phyloP scores from a whole-genome alignment of 1,284 basidiomycete genomes.

The Cryptococcus sp. region DNA sequence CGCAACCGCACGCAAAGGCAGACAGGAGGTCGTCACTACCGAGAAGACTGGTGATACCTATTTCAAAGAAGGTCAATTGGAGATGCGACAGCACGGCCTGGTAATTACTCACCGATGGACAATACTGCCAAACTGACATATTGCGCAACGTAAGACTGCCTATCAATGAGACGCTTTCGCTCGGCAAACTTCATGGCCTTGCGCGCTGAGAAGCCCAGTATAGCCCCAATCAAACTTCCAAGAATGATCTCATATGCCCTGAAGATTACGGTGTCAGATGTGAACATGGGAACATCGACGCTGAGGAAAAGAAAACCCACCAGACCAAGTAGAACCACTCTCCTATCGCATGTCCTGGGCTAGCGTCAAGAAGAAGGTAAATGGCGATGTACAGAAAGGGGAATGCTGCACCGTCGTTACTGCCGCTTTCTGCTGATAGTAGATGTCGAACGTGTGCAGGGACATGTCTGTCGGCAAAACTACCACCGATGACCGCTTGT shows the following conservation, averaged over 20 bases:
- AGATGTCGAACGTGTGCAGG: conserved; percentile 92
- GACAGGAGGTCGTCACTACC: conserved; percentile 94
- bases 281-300: conserved; percentile 2
- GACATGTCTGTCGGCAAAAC: conserved; percentile 98
- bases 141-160: conserved; percentile 89
- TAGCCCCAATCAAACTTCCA: conserved; percentile 74
- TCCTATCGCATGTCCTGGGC: conserved; percentile 67
- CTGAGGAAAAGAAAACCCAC: conserved; percentile 59
- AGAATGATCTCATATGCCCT: conserved; percentile 74
- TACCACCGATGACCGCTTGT: conserved; percentile 80
- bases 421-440: conserved; percentile 87
- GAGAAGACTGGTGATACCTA: conserved; percentile 75
- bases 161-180: conserved; percentile 83
- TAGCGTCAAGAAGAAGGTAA: conserved; percentile 75
- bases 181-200: conserved; percentile 96
- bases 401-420: conserved; percentile 93
- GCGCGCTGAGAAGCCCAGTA: conserved; percentile 80
- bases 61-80: conserved; percentile 30
- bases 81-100: neutral
- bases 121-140: conserved; percentile 82
- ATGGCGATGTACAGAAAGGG: conserved; percentile 90
- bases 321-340: conserved; percentile 72
- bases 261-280: conserved; percentile 11
- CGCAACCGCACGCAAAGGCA: conserved; percentile 91
- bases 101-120: conserved; percentile 62